A percentile compares a stretch with the other conserved stretches of the same genome.
phyloP scores from a whole-genome alignment of 495 filamentous ascomycete species.

The Aspergillus saccharolyticus region DNA sequence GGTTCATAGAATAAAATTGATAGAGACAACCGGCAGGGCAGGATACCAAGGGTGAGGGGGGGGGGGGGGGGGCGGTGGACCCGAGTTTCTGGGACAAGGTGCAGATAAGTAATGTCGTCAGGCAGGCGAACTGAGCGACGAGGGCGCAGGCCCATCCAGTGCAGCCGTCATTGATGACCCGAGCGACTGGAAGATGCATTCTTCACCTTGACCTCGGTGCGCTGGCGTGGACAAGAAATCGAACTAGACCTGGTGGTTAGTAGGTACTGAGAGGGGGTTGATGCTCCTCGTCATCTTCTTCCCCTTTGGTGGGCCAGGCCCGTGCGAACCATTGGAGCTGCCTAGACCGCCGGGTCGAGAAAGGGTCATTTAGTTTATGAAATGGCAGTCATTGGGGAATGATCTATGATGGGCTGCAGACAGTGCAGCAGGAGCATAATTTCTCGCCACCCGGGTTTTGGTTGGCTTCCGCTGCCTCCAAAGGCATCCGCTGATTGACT shows the following conservation, averaged over 20 bases:
- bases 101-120: neutral
- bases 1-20: neutral
- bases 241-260: neutral
- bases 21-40: neutral
- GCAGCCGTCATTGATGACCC: neutral
- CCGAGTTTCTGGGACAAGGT: neutral
- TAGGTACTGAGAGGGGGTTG: neutral
- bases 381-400: neutral
- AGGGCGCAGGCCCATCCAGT: neutral
- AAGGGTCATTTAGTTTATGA: neutral
- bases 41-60: neutral
- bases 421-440: neutral
- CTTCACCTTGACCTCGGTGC: neutral
- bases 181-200: neutral
- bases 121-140: neutral
- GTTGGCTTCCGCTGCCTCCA: neutral
- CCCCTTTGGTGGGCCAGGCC: neutral
- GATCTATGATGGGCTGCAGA: neutral
- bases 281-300: neutral
- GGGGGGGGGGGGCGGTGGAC: neutral
- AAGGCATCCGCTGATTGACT: no score
- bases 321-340: neutral
- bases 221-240: neutral
- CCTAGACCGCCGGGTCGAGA: neutral
- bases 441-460: neutral